phyloP scores from a whole-genome alignment of 768 basidiomycete genomes.

The Leccinum barrowsii region DNA sequence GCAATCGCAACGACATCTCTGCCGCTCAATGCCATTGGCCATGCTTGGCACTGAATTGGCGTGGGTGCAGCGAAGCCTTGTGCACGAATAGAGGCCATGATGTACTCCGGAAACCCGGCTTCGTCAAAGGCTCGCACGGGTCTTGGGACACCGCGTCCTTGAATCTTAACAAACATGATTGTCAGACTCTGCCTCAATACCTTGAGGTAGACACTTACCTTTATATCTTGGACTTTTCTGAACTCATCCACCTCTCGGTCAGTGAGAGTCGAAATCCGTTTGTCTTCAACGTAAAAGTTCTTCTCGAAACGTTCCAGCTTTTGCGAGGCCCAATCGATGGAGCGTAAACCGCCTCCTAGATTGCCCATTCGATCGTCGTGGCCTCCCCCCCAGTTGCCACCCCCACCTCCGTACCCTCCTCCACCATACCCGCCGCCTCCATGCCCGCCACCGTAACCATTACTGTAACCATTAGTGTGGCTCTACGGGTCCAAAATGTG shows the following conservation, averaged over 20 bases:
- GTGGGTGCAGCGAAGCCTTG: conserved; percentile 92
- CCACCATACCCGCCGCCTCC: conserved; percentile 25
- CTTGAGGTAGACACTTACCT: conserved; percentile 41
- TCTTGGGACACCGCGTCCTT: conserved; percentile 84
- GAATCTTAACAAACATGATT: conserved; percentile 50
- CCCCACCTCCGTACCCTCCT: conserved; percentile 29
- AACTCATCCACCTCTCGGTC: conserved; percentile 91
- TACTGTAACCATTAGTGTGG: conserved; percentile 33
- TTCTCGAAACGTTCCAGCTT: conserved; percentile 90
- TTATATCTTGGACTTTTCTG: conserved; percentile 80
- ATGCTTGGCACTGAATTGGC: conserved; percentile 97
- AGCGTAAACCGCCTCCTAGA: conserved; percentile 77
- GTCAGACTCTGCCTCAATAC: background rate
- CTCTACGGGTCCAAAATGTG: conserved; percentile 18
- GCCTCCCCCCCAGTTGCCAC: conserved; percentile 37
- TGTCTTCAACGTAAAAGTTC: conserved; percentile 95
- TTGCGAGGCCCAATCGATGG: conserved; percentile 78
- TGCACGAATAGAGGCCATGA: conserved; percentile 88
- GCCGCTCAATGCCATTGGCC: conserved; percentile 97
- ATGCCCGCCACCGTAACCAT: conserved; percentile 35
- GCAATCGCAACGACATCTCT: conserved; percentile 95
- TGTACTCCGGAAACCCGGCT: conserved; percentile 93
- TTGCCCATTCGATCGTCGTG: conserved; percentile 67
- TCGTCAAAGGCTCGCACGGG: conserved; percentile 93
- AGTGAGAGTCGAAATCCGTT: conserved; percentile 68